Conservation (phyloP, 805 yeast genomes). For the Wickerhamiella bombiphila region DNA sequence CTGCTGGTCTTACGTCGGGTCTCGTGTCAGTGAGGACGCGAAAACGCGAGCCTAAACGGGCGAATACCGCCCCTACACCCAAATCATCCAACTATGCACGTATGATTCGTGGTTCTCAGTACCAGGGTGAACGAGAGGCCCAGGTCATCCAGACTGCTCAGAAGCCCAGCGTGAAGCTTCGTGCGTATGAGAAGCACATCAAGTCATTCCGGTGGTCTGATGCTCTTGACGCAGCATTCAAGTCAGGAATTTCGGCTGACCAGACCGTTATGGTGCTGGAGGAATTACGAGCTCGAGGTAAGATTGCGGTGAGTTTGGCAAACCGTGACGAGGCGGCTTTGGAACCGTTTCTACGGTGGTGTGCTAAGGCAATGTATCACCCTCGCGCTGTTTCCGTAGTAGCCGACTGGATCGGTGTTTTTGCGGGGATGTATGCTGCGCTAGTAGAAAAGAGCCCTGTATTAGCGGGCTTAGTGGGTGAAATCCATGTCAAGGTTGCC, state of each 20-base stretch:
- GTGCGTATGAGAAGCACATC: conserved; percentile 68
- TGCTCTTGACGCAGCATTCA: conserved; percentile 77
- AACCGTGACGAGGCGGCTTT: conserved; percentile 76
- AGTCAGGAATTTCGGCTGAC: conserved; percentile 65
- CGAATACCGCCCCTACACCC: conserved; percentile 19
- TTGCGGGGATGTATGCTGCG: conserved; percentile 63
- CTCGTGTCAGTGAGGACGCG: conserved; percentile 78
- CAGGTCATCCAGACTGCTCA: conserved; percentile 37
- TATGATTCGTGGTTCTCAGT: conserved; percentile 84
- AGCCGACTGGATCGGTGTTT: conserved; percentile 53
- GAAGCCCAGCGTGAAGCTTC: conserved; percentile 40
- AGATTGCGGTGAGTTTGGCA: conserved; percentile 62
- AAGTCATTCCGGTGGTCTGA: conserved; percentile 86
- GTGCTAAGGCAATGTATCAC: conserved; percentile 59
- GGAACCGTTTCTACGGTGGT: conserved; percentile 81
- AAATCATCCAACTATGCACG: conserved; percentile 50
- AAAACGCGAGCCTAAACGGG: conserved; percentile 44
- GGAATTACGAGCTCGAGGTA: conserved; percentile 80
- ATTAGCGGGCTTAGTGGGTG: conserved; percentile 53
- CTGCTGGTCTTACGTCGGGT: conserved; percentile 84
- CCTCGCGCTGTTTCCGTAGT: conserved; percentile 51
- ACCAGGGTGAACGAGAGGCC: conserved; percentile 74
- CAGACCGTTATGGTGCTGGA: conserved; percentile 67
- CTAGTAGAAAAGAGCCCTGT: conserved; percentile 61
- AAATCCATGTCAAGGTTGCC: conserved; percentile 41